Conservation (phyloP, 257 asterid genomes). For the Anisodus tanguticus region DNA sequence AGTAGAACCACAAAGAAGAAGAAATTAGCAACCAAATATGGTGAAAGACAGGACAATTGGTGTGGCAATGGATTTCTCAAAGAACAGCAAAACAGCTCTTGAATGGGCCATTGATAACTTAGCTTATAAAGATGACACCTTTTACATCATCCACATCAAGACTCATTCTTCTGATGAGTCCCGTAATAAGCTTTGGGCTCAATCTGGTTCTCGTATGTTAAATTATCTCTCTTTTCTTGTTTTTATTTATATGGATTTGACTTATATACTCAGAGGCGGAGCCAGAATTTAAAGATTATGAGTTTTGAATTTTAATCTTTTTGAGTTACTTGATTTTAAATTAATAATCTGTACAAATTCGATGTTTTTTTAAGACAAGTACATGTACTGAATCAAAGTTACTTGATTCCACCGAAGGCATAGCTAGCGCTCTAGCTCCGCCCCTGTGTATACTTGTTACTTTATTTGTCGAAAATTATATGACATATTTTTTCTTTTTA, state of each 20-base stretch:
- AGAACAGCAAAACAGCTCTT: slow-evolving; percentile 81
- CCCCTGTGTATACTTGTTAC: too few relatives aligned
- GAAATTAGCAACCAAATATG: slow-evolving; percentile 40
- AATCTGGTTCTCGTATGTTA: slow-evolving; percentile 77
- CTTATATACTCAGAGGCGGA: too few relatives aligned
- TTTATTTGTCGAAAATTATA: too few relatives aligned
- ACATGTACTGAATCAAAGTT: too few relatives aligned
- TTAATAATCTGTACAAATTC: too few relatives aligned
- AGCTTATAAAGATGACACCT: slow-evolving; percentile 75
- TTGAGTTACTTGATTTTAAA: too few relatives aligned
- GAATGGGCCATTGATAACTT: slow-evolving; percentile 81
- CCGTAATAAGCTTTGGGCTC: slow-evolving; percentile 55
- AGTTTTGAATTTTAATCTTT: too few relatives aligned
- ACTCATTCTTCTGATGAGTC: slow-evolving; percentile 49
- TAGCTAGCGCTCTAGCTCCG: too few relatives aligned
- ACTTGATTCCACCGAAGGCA: too few relatives aligned
- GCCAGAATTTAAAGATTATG: too few relatives aligned
- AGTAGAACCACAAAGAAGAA: neutral
- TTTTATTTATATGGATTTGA: neutral
- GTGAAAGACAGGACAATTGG: slow-evolving; percentile 77
- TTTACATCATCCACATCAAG: slow-evolving; percentile 63
- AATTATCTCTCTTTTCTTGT: neutral
- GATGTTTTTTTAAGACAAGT: too few relatives aligned
- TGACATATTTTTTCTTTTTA: too few relatives aligned
- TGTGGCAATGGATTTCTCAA: slow-evolving; percentile 90